Percentiles rank a stretch among this genome's conserved stretches.
These are phyloP conservation scores for Geranium rotundifolium DNA, from an alignment of 345 rosid genomes.

Conservation along the genomic window DNA sequence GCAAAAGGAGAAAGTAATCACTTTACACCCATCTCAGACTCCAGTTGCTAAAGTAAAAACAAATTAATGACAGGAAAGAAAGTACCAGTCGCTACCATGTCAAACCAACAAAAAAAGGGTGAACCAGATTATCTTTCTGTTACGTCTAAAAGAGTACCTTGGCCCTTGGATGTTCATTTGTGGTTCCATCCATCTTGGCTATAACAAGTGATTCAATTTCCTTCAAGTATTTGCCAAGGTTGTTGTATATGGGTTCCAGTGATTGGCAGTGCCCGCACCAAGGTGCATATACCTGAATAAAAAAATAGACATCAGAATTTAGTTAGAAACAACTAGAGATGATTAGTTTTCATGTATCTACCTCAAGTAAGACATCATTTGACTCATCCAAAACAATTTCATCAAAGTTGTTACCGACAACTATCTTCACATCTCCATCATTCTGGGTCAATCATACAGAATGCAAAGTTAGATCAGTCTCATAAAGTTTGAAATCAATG, in stretches of 20 bases:
- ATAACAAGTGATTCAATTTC: constrained; percentile 74
- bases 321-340: constrained; percentile 4
- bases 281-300: constrained; percentile 79
- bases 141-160: constrained; percentile 40
- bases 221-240: constrained; percentile 76
- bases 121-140: too few species aligned
- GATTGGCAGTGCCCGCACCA: constrained; percentile 99
- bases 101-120: too few species aligned
- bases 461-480: neutral
- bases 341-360: constrained; percentile 13
- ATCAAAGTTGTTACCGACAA: constrained; percentile 86
- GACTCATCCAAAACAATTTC: constrained; percentile 89
- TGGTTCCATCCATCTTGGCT: constrained; percentile 99
- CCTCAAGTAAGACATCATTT: constrained; percentile 96
- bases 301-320: neutral
- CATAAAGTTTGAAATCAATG: neutral
- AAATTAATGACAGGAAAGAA: too few species aligned
- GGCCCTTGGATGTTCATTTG: constrained; percentile 95
- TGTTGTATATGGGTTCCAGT: constrained; percentile 82
- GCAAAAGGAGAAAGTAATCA: constrained; percentile 13
- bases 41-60: neutral
- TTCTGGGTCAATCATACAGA: constrained; percentile 34
- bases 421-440: constrained; percentile 89
- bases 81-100: too few species aligned
- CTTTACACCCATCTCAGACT: neutral